Base-by-base conservation (phyloP, 2,329 filamentous ascomycete genomes). In the Orbilia blumenaviensis region DNA sequence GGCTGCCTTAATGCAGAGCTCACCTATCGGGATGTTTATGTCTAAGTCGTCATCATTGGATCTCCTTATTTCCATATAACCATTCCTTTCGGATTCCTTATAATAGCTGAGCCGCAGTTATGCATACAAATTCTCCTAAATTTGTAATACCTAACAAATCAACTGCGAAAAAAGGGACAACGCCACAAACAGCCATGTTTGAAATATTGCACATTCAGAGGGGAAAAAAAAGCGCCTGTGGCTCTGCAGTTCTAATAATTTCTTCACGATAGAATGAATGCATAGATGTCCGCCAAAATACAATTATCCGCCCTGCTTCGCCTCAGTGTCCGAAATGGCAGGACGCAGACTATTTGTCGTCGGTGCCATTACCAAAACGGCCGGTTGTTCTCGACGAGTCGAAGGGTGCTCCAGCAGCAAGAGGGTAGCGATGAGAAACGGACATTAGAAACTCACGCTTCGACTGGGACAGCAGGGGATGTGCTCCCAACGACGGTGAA, bases 281-380 rank as follows among this genome's bases (percentile, higher is more conserved):
- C 14, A 32, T 54, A 66, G 62, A 66, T 54, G 62, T 42, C 38
- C 5, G 23, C 32, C n/a, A 67, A 48, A 36, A 36, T 32, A 14
- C 64, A n/a, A 4, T 7, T 67, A 21, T 38, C 52, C 12, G 41
- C 44, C 52, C 16, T 68, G 1, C 14, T 68, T 12, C 52, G 52
- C 14, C 21, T 50, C 10, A 32, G 52, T 4, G 9, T 29, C 34
- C 64, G 41, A 8, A 60, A 36, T 14, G 29, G 27, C 36, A 14
- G 12, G 9, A 21, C 10, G 3, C 32, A 14, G 9, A 23, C 38
- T 14, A 29, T 36, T 1, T 62, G 54, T 12, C 12, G 44, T n/a
- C 66, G 56, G 10, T 63, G 56, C 56, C 7, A 46, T 34, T 46
- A 56, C 25, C 44, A 18, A 18, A 16, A 41, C 21, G 1, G 29